These are phyloP conservation scores for Calcarisporium arbuscula DNA, from an alignment of 2,329 filamentous ascomycete genomes.

Conservation along the genomic window DNA sequence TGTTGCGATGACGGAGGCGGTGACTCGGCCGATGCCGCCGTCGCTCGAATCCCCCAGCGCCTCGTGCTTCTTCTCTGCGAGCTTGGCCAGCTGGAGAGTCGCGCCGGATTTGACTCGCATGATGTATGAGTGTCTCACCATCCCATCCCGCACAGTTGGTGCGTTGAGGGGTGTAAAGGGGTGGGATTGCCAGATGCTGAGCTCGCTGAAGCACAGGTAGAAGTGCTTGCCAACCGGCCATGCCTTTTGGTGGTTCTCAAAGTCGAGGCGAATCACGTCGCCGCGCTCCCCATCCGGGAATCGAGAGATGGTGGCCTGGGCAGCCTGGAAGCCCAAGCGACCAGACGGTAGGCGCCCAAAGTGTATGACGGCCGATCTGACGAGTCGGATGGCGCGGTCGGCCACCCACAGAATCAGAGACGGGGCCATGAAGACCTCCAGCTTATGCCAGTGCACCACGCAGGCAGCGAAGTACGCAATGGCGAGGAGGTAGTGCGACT, in stretches of 20 bases:
- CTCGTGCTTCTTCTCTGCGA: constrained; percentile 35
- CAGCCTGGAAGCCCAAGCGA: constrained; percentile 48
- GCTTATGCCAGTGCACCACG: constrained; percentile 66
- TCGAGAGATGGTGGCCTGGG: constrained; percentile 35
- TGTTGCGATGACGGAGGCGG: constrained; percentile 52
- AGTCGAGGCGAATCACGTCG: constrained; percentile 59
- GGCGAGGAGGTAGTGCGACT: constrained; percentile 65
- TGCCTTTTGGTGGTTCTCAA: constrained; percentile 51
- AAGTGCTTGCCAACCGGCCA: constrained; percentile 68
- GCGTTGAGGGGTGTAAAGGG: constrained; percentile 60
- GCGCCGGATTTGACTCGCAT: constrained; percentile 54
- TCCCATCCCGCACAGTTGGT: constrained; percentile 33
- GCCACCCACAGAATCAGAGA: constrained; percentile 58
- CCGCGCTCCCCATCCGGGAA: constrained; percentile 53
- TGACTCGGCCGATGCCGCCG: constrained; percentile 16
- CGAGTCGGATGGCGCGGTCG: constrained; percentile 53
- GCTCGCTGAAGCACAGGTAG: constrained; percentile 60
- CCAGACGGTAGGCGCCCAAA: constrained; percentile 39
- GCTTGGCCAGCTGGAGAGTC: constrained; percentile 46
- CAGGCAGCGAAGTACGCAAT: constrained; percentile 69
- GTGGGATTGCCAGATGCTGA: constrained; percentile 66
- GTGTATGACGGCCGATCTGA: constrained; percentile 56
- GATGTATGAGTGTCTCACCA: constrained; percentile 48
- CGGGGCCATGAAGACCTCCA: constrained; percentile 64
- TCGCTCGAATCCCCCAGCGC: constrained; percentile 17